phyloP scores from a whole-genome alignment of 2,329 filamentous ascomycete species.

The Xylariaceae sp. region DNA sequence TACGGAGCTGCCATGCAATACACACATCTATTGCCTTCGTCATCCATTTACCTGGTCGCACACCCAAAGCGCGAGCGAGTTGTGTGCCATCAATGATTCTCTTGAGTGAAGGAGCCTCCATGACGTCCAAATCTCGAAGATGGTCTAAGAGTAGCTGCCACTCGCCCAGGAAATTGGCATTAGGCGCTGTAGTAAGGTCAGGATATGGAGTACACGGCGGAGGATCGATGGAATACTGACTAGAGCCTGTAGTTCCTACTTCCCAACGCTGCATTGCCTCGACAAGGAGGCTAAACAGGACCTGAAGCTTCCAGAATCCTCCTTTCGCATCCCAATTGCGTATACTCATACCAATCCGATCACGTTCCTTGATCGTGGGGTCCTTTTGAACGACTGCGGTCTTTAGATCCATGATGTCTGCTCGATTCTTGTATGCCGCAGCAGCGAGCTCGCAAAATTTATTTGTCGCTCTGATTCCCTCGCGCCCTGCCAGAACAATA shows the following conservation, averaged over 20 bases:
- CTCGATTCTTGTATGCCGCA: constrained; percentile 58
- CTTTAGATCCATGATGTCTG: constrained; percentile 61
- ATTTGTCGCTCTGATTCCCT: constrained; percentile 76
- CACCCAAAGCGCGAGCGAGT: constrained; percentile 62
- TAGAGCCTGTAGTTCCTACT: constrained; percentile 35
- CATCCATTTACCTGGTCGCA: constrained; percentile 82
- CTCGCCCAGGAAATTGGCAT: constrained; percentile 40
- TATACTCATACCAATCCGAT: constrained; percentile 69
- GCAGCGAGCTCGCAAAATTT: constrained; percentile 66
- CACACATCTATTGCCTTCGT: constrained; percentile 72
- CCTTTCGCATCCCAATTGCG: constrained; percentile 62
- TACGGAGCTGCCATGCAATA: constrained; percentile 82
- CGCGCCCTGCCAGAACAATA: constrained; percentile 61
- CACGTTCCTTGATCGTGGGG: constrained; percentile 49
- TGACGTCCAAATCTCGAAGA: constrained; percentile 50
- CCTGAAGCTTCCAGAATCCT: constrained; percentile 66
- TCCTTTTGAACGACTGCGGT: constrained; percentile 46
- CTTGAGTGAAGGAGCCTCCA: constrained; percentile 55
- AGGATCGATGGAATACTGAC: constrained; percentile 35
- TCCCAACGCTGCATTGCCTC: constrained; percentile 50
- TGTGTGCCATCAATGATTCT: constrained; percentile 70
- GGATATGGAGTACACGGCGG: background rate
- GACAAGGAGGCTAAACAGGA: constrained; percentile 62
- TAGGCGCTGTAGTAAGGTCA: constrained; percentile 21
- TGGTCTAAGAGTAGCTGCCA: constrained; percentile 57